A percentile compares a stretch with the other conserved stretches of the same genome.
Evolutionary conservation across 1,139 yeast species (phyloP).

Genomic region (Saccharomyces hybrid): DNA sequence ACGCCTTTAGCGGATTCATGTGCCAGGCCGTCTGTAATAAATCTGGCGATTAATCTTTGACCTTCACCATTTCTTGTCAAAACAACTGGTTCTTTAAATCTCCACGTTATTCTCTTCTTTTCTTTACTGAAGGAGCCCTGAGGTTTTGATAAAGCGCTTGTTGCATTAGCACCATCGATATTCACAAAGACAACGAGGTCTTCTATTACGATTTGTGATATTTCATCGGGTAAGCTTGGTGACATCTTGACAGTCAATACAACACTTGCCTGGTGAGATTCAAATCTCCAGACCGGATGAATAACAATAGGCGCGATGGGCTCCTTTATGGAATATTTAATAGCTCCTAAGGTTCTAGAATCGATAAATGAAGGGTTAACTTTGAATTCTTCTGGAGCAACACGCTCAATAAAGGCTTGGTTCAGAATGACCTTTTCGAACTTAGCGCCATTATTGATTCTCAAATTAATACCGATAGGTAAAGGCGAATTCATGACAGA

Average conservation of each 20-base stretch:
- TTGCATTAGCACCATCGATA: slow-evolving; percentile 39
- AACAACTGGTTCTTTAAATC: slow-evolving; percentile 41
- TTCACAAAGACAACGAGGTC: slow-evolving; percentile 69
- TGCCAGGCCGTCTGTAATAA: slow-evolving; percentile 55
- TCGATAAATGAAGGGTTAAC: slow-evolving; percentile 34
- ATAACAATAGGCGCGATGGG: slow-evolving; percentile 59
- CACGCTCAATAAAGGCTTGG: slow-evolving; percentile 33
- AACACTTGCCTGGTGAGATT: slow-evolving; percentile 74
- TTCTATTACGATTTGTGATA: slow-evolving; percentile 40
- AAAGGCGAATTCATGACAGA: slow-evolving; percentile 20
- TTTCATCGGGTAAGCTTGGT: slow-evolving; percentile 37
- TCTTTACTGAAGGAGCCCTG: slow-evolving; percentile 84
- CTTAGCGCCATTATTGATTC: slow-evolving; percentile 24
- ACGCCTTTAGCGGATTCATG: slow-evolving; percentile 64
- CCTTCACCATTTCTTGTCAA: slow-evolving; percentile 37
- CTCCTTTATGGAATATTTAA: slow-evolving; percentile 53
- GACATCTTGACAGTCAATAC: slow-evolving; percentile 54
- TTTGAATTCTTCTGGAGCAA: slow-evolving; percentile 30
- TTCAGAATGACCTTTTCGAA: slow-evolving; percentile 35
- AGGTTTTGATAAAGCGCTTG: slow-evolving; percentile 80
- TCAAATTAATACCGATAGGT: slow-evolving; percentile 34
- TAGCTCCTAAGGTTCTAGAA: slow-evolving; percentile 64
- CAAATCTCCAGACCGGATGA: slow-evolving; percentile 84
- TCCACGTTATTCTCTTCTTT: slow-evolving; percentile 80
- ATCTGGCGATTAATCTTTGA: slow-evolving; percentile 62